phyloP scores from a whole-genome alignment of 768 basidiomycete genomes.

The Leccinum sublutescens region DNA sequence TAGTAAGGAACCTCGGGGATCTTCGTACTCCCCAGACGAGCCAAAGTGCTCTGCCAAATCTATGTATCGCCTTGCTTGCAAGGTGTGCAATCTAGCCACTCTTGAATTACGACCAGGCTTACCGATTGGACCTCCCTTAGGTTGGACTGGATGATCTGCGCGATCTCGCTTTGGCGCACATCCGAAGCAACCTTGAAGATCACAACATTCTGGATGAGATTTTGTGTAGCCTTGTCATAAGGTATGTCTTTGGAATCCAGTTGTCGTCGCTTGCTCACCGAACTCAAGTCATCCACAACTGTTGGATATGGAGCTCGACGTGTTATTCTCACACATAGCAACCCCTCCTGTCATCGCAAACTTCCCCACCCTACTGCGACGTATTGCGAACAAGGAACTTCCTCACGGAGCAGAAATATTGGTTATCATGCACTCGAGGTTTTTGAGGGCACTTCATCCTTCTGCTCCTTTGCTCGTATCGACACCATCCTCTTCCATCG shows the following conservation, averaged over 20 bases:
- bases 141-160: slow-evolving; percentile 20
- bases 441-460: slow-evolving; percentile 12
- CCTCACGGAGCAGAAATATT: slow-evolving; percentile 22
- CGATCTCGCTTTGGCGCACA: slow-evolving; percentile 17
- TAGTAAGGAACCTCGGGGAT: background rate
- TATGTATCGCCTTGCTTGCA: slow-evolving; percentile 42
- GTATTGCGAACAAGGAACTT: background rate
- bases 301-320: slow-evolving; percentile 25
- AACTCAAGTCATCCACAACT: slow-evolving; percentile 14
- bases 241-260: slow-evolving; percentile 3
- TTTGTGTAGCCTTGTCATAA: slow-evolving; percentile 17
- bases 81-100: slow-evolving; percentile 23
- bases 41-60: slow-evolving; percentile 41
- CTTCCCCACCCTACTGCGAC: background rate
- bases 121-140: slow-evolving; percentile 1
- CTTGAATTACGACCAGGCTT: too few relatives aligned
- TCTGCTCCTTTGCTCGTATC: background rate
- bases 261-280: background rate
- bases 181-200: slow-evolving; percentile 18
- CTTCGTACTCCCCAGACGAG: background rate
- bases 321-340: slow-evolving; percentile 12
- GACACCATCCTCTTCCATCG: background rate
- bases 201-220: slow-evolving; percentile 27
- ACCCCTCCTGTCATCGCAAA: background rate
- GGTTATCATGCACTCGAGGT: slow-evolving; percentile 16